phyloP scores from a whole-genome alignment of 2,329 filamentous ascomycete genomes.

The Metarhizium humberi region DNA sequence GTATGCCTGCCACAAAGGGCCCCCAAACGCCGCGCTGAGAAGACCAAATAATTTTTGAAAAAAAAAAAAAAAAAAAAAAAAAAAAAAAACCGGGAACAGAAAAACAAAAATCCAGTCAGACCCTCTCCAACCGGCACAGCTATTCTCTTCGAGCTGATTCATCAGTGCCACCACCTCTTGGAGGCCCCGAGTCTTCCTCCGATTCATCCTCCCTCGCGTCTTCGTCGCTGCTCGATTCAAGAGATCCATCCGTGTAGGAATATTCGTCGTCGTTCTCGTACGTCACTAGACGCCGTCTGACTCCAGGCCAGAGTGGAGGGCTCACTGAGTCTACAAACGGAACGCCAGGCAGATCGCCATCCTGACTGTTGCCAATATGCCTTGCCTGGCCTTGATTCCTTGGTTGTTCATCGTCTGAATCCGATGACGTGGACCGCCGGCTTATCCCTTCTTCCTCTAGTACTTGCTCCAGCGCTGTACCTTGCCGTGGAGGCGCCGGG shows the following conservation, averaged over 20 bases:
- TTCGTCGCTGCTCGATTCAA: conserved; percentile 9
- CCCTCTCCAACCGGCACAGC: background rate
- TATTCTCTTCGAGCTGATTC: background rate
- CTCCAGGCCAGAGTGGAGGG: conserved; percentile 35
- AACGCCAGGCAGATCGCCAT: conserved; percentile 4
- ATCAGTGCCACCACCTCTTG: background rate
- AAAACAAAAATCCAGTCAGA: background rate
- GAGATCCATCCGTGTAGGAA: conserved; percentile 12
- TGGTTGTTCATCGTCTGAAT: conserved; percentile 4
- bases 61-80: too few species aligned
- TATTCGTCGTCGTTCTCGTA: conserved; percentile 26
- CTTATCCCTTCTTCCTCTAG: conserved; percentile 40
- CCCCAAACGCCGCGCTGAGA: conserved; percentile 2
- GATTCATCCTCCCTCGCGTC: background rate
- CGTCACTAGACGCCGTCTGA: conserved; percentile 19
- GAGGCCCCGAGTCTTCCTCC: background rate
- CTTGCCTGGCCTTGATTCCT: conserved; percentile 9
- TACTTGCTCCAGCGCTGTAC: conserved; percentile 45
- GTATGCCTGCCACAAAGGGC: background rate
- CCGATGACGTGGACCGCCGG: conserved; percentile 5
- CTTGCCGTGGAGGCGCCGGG: conserved; percentile 50
- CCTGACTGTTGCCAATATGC: conserved; percentile 11
- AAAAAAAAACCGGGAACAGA: too few species aligned
- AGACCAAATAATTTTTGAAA: background rate
- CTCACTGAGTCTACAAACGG: conserved; percentile 16